Base-by-base conservation (phyloP, 495 filamentous ascomycete genomes). In the Pyronema domesticum region DNA sequence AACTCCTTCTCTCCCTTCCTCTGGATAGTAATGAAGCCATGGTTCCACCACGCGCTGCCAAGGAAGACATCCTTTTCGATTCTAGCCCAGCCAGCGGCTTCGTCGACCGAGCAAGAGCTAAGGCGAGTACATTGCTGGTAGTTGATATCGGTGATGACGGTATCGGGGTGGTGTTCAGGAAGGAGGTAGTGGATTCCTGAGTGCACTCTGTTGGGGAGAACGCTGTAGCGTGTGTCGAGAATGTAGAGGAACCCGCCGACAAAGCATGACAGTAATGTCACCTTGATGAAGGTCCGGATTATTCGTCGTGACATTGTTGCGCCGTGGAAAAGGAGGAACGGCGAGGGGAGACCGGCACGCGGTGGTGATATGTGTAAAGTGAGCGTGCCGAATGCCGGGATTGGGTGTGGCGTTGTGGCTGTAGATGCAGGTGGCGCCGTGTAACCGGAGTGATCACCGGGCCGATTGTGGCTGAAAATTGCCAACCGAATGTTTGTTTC, bases 61-160 rank as follows among this genome's bases (percentile, higher is more conserved):
- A 98, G 75, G 67, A 88, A 91, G 0, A 98, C 76, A 64, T 98
- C 88, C 71, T 96, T 98, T 54, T 94, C 85, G 57, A 96, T 71
- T 51, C 84, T 80, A 56, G 83, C 76, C 91, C 91, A 98, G 37
- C 62, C 62, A 17, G 58, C 62, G 43, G 76, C 69, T n/a, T 77
- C 66, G 66, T 89, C 80, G 53, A 94, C 76, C 58, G 77, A 80
- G 74, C 91, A 96, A 51, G 72, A 79, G 3, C 80, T 82, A 55
- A 89, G 51, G 10, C 73, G 69, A 3, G 80, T 83, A 69, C 93
- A 96, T 46, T 74, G 80, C 6, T 75, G 76, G 55, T 95, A 73
- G n/a, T 80, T 85, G 59, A 96, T 77, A 72, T 98, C 91, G 60
- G 86, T 94, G 65, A 96, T 79, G 63, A 91, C 78, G 42, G 77